Evolutionary conservation across 1,284 basidiomycete species (phyloP).

Genomic region (Malassezia equina): DNA sequence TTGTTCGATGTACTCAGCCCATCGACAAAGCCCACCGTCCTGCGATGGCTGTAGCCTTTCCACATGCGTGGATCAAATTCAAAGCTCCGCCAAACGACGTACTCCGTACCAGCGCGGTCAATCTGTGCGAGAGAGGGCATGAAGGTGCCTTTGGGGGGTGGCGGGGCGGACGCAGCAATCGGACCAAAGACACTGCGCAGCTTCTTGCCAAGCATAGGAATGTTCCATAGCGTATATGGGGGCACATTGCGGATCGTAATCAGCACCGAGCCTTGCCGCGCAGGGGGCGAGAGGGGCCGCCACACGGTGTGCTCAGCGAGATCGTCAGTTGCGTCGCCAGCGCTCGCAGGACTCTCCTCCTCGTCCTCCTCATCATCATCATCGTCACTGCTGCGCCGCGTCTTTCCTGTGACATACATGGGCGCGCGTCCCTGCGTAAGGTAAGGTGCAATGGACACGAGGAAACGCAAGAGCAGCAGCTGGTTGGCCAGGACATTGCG

Average conservation of each 20-base stretch:
- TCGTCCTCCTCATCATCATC: conserved; percentile 21
- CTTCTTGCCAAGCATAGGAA: conserved; percentile 28
- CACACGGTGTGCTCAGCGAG: conserved; percentile 51
- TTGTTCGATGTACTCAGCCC: conserved; percentile 28
- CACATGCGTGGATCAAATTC: conserved; percentile 64
- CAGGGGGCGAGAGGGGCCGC: conserved; percentile 33
- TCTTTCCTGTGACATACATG: conserved; percentile 27
- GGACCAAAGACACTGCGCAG: conserved; percentile 54
- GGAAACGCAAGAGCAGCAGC: conserved; percentile 70
- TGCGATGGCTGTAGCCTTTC: conserved; percentile 76
- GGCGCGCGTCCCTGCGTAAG: conserved; percentile 51
- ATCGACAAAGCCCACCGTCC: conserved; percentile 67
- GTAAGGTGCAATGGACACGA: conserved; percentile 62
- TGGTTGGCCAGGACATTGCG: conserved; percentile 89
- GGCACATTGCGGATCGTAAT: conserved; percentile 74
- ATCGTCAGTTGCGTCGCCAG: conserved; percentile 28
- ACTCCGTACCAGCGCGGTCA: conserved; percentile 58
- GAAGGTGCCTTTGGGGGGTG: conserved; percentile 27
- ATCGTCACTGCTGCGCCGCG: conserved; percentile 16
- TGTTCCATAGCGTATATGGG: conserved; percentile 79
- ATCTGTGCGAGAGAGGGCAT: conserved; percentile 40
- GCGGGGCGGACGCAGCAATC: conserved; percentile 46
- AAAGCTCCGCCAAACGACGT: conserved; percentile 69
- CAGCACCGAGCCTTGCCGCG: conserved; percentile 57
- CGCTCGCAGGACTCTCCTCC: conserved; percentile 13